Base-by-base conservation (phyloP, 768 basidiomycete species). In the Mycena pura region DNA sequence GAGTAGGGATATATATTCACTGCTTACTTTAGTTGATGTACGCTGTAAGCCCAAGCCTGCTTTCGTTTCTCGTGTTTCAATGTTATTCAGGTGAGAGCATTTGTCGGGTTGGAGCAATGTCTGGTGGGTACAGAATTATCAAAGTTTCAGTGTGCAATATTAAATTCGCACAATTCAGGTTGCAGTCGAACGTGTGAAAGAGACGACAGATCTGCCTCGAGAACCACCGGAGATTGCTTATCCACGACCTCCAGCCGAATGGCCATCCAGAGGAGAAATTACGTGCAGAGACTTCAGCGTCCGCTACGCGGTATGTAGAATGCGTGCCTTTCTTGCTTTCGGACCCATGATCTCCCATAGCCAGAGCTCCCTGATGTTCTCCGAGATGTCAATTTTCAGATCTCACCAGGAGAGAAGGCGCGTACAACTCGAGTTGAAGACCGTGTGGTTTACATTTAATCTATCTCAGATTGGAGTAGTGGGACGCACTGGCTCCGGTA, bases 31-130 rank as follows among this genome's bases (percentile, higher is more conserved):
- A 56, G 54, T 44, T 56, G 54, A 47, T 57, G 56, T 57, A 57
- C 38, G 38, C 48, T n/a, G 56, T 57, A 27, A n/a, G 56, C 25
- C 24, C 6, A 46, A 8, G 15, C 39, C 10, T 22, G 8, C 13
- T 0, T 5, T 21, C 21, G 6, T 34, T 24, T 9, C 11, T 9
- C 34, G 17, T 17, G 34, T 24, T 9, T 27, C 22, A 10, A 56
- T 34, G 7, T 25, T 2, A 2, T 46, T 41, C 60, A 82, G 80
- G 87, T 93, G 40, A 83, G 91, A 50, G 83, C 91, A 41, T 94
- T 93, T 64, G 93, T 95, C 29, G 86, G 90, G 22, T 78, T 96
- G n/a, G 94, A 96, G 70, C 95, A 96, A 73, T 90, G 90, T 14
- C 93, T 96, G 93, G 94, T 92, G 58, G 87, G 90, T 31, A 76